Conservation (phyloP, 2,329 filamentous ascomycete genomes). For the Aureobasidium sp. region DNA sequence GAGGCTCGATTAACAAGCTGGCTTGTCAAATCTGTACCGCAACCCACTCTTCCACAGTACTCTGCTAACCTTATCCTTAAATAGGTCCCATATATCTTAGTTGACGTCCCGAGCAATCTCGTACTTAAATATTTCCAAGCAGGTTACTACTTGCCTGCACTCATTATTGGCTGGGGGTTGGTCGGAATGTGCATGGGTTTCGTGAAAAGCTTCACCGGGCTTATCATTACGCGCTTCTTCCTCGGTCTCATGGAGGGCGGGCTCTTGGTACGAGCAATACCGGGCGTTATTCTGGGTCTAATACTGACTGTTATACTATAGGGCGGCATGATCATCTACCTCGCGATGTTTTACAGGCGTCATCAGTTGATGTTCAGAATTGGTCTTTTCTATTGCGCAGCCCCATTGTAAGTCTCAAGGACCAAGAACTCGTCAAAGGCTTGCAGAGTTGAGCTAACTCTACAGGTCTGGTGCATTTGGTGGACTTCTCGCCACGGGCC, state of each 20-base stretch:
- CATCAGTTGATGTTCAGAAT: slow-evolving; percentile 34
- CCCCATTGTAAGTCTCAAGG: slow-evolving; percentile 3
- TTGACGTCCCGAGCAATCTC: slow-evolving; percentile 29
- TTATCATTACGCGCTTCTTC: slow-evolving; percentile 33
- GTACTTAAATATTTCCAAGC: slow-evolving; percentile 29
- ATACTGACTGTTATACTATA: neutral
- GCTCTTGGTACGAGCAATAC: slow-evolving; percentile 18
- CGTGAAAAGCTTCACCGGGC: slow-evolving; percentile 31
- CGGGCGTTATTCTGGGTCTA: too few species aligned
- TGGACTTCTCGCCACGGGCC: slow-evolving; percentile 34
- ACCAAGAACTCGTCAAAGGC: too few species aligned
- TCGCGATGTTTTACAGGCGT: slow-evolving; percentile 34
- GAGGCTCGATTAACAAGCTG: too few species aligned
- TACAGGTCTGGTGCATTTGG: slow-evolving; percentile 29
- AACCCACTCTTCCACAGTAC: too few species aligned
- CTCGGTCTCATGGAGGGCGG: slow-evolving; percentile 35
- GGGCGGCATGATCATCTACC: slow-evolving; percentile 28
- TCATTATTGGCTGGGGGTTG: slow-evolving; percentile 34
- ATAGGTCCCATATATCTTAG: slow-evolving; percentile 25
- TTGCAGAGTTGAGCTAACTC: too few species aligned
- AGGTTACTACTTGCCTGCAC: slow-evolving; percentile 31
- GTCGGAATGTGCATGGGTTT: slow-evolving; percentile 33
- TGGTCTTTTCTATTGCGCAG: slow-evolving; percentile 29
- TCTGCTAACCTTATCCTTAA: too few species aligned
- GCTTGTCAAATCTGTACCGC: too few species aligned